Base-by-base conservation (phyloP, 2,329 filamentous ascomycete species). In the Helicocarpus griseus region DNA sequence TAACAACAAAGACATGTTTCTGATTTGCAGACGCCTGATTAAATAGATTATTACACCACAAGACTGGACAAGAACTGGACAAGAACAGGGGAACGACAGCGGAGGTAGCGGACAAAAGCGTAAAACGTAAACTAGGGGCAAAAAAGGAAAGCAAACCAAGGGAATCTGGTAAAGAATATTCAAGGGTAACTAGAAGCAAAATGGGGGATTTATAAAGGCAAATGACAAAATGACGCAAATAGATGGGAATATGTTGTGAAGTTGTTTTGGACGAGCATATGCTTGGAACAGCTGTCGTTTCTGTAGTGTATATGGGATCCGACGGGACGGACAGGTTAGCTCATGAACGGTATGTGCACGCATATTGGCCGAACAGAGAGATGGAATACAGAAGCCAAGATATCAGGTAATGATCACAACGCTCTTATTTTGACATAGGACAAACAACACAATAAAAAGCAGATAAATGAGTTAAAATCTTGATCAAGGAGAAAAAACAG, bases 361-460 rank as follows among this genome's bases (percentile, higher is more conserved):
- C 21, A 44, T 44, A 26, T 36, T 24, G 21, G 31, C 44, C 44
- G 19, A 47, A 35, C 28, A 33, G 31, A n/a, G 11, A 47, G 31
- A 39, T 7, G 13, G 31, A 36, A 35, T n/a, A 26, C 21, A 47
- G 44, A 17, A 24, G 31, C 29, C 31, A 47, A 35, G 8, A 36
- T 47, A 47, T 26, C 31, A 31, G 31, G 31, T 47, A 47, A 47
- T 35, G 44, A 26, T 47, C 44, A 47, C 44, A 47, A 47, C 21
- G 44, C 44, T 47, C 31, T 47, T 47, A 47, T 47, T 47, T 47
- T 36, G 31, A 36, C 21, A 22, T 14, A 11, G 13, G 21, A 24
- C 21, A 35, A 36, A 13, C 22, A 11, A 33, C 22, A 33, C 13
- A 36, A 24, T 22, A 17, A 47, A 11, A 17, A 24, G 21, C 21